These are phyloP conservation scores for Triadica sebifera DNA, from an alignment of 345 rosid species.

Conservation along the genomic window DNA sequence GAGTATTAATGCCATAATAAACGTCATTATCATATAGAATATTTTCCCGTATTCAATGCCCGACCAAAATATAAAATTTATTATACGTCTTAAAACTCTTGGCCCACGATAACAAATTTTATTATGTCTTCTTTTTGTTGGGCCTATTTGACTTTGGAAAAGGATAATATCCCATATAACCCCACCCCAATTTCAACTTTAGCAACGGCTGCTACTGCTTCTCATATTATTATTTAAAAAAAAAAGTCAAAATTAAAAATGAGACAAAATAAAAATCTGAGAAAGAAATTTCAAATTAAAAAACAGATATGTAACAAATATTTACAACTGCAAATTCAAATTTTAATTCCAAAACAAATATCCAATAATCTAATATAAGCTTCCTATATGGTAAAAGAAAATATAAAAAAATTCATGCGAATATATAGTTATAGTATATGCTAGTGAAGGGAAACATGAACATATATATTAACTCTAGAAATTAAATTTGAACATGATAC, in stretches of 20 bases:
- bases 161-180: background rate
- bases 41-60: background rate
- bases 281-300: background rate
- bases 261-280: background rate
- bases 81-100: background rate
- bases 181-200: background rate
- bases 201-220: constrained; percentile 6
- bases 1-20: background rate
- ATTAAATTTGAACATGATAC: background rate
- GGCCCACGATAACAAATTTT: background rate
- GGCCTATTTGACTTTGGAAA: constrained; percentile 14
- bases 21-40: background rate
- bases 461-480: background rate
- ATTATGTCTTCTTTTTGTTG: background rate
- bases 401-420: background rate
- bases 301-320: background rate
- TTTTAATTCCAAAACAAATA: background rate
- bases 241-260: background rate
- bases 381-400: too few species aligned
- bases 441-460: constrained; percentile 7
- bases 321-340: background rate
- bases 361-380: background rate
- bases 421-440: background rate
- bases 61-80: background rate
- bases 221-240: background rate